Conservation (phyloP, 2,329 filamentous ascomycete species). For the Pseudogymnoascus sp. region DNA sequence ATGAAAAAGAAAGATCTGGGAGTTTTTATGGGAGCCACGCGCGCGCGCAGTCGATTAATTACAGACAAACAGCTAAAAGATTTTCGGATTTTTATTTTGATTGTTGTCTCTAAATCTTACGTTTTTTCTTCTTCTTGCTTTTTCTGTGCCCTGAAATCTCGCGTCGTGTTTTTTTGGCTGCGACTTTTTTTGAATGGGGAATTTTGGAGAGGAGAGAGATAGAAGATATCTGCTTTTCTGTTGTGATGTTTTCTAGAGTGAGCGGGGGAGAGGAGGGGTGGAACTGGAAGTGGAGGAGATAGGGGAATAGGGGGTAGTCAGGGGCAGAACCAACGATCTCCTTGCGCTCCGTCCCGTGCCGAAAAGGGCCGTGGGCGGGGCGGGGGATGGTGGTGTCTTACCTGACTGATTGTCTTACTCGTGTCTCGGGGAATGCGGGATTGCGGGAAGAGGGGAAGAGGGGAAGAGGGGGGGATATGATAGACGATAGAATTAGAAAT, state of each 20-base stretch:
- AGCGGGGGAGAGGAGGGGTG: not conserved
- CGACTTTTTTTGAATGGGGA: not conserved
- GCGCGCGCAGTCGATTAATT: not conserved
- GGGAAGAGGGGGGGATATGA: too few species aligned
- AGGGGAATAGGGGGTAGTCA: not conserved
- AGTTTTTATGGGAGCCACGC: not conserved
- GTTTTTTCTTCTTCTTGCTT: not conserved
- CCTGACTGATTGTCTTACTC: not conserved
- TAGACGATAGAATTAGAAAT: too few species aligned
- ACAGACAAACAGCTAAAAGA: not conserved
- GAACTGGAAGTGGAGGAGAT: not conserved
- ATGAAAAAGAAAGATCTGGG: not conserved
- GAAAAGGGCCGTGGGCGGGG: not conserved
- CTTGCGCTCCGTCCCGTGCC: not conserved
- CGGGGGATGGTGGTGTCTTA: not conserved
- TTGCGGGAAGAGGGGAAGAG: too few species aligned
- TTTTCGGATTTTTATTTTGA: not conserved
- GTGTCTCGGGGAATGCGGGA: not conserved
- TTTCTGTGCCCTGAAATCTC: not conserved
- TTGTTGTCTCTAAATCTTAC: too few species aligned
- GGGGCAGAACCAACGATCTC: not conserved
- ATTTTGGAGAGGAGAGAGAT: not conserved
- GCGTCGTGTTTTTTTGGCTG: not conserved
- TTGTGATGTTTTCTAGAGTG: not conserved
- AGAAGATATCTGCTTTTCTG: not conserved